Base-by-base conservation (phyloP, 495 filamentous ascomycete species). In the Penicillium simplicissimum region DNA sequence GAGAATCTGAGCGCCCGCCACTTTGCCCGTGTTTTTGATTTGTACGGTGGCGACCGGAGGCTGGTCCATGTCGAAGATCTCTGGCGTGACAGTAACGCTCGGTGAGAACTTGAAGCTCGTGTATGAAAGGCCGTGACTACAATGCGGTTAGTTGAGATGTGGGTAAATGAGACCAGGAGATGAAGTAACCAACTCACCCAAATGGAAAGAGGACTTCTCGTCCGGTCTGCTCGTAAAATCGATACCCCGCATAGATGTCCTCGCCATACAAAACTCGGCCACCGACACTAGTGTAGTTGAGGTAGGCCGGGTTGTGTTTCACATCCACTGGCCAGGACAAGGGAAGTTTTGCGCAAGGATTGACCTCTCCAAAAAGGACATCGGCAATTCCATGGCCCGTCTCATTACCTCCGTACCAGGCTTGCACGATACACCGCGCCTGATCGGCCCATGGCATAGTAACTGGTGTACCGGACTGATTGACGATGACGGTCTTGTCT, bases 391-490 rank as follows among this genome's bases (percentile, higher is more conserved):
- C 79, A 42, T 76, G 72, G 0, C 87, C 87, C 0, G 76, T 80
- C 55, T 85, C 84, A 72, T 85, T 82, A 3, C 84, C 84, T 33
- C 82, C 82, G 56, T 86, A 87, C 87, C 87, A 91, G 0, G 83
- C 87, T 64, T 90, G 88, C 0, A 90, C 52, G 19, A 91, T 84
- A 8, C 85, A 82, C 6, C 82, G 80, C 0, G 88, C 88, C 25
- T 80, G 73, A 62, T 87, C 79, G 0, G 75, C 86, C 91, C 91
- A 95, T 2, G 88, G 88, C 90, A 93, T 92, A 4, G 84, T 83
- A 4, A 94, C 86, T 3, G 90, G 90, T 4, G 87, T 91, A 5
- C 90, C 90, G 13, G 87, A 88, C 62, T 93, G 89, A 65, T 89
- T 90, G 35, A 92, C 88, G 2, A 94, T 85, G 8, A 92, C 81